Base-by-base conservation (phyloP, 1,139 yeast species). In the Blastobotrys raffinosifermentans region DNA sequence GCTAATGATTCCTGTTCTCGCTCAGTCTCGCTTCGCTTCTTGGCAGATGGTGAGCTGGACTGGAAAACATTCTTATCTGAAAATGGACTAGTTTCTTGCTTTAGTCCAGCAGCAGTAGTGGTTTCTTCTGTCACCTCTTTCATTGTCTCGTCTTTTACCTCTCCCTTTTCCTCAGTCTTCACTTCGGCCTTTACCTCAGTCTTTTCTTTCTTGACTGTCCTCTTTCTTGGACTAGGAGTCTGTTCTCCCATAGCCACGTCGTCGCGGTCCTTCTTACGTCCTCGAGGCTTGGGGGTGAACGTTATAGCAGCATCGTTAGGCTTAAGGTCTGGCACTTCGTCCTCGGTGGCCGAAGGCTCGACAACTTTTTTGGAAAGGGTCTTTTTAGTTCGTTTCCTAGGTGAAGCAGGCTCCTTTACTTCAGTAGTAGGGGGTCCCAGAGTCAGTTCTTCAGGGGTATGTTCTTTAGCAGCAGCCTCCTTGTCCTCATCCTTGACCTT, bases 11-110 rank as follows among this genome's bases (percentile, higher is more conserved):
- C 29, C n/a, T n/a, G 19, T 31, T 34, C 26, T 19, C 20, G 20
- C 31, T 29, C 41, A 18, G 31, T 32, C 38, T 40, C 35, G 30
- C 37, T 37, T 26, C 37, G 29, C 40, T 41, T 41, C 32, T 43
- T 40, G 18, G 37, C 36, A n/a, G 46, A 43, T 4, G 57, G 50
- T n/a, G 48, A 37, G 3, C 46, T 47, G 0, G 67, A 51, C 46
- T 70, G 74, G 51, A 70, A 69, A 2, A 67, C 61, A 43, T 69
- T 70, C 19, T 67, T 66, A 22, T 54, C 50, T 1, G 66, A 57
- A 43, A 70, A 69, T 4, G 54, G 54, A 4, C 68, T 61, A 19
- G 54, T 53, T 26, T 48, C 55, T 19, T 36, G 19, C 17, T 38
- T 42, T n/a, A n/a, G n/a, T n/a, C 11, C 11, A 6, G 11, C 27